Evolutionary conservation across 2,329 filamentous ascomycete species (phyloP), one percentile per base, ranked within the genome.

Genomic region (Ophiostoma ips): DNA sequence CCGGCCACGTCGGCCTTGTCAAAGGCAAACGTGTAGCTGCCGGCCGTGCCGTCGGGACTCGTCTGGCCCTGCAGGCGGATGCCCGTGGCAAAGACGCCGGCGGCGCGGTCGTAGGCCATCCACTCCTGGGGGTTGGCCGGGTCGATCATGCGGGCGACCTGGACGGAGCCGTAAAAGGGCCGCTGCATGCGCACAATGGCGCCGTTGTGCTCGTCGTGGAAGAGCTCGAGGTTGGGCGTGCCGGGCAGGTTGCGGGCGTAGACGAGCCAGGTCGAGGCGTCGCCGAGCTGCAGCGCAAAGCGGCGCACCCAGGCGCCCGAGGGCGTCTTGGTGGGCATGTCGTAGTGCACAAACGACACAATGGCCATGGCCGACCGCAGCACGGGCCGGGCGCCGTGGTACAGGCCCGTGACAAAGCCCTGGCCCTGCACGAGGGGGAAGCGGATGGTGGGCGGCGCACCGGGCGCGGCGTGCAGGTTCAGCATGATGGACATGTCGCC

Each of bases 391-490:
- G 79, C 72, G 33, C 79, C 78, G 49, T 71, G 72, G 64, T 89
- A 96, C 18, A 84, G 64, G 1, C 73, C 89, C 5, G 89, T 95
- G 18, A 95, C 71, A 59, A 88, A 94, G 0, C 79, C 83, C 79
- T 92, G 90, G 11, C 92, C 92, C 61, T 96, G 90, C 0, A 94
- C 79, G 9, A 95, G 62, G 0, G 89, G 88, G 55, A 94, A 87
- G 0, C 77, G 82, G 19, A 96, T 73, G 1, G 75, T 70, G 1
- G 83, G 75, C 1, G 70, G 63, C 3, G 69, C 16, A 16, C 71
- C 67, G 3, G 73, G 71, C 48, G 28, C 30, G 9, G 43, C 43
- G 18, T 69, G 73, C 31, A 96, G 69, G 41, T 84, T 82, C 43
- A 87, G 77, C 55, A 87, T 79, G 13, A 67, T 74, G 35, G 69